Percentiles rank a stretch among this genome's conserved stretches.
Conservation (phyloP, 2,329 filamentous ascomycete genomes). For the Annulohypoxylon truncatum region DNA sequence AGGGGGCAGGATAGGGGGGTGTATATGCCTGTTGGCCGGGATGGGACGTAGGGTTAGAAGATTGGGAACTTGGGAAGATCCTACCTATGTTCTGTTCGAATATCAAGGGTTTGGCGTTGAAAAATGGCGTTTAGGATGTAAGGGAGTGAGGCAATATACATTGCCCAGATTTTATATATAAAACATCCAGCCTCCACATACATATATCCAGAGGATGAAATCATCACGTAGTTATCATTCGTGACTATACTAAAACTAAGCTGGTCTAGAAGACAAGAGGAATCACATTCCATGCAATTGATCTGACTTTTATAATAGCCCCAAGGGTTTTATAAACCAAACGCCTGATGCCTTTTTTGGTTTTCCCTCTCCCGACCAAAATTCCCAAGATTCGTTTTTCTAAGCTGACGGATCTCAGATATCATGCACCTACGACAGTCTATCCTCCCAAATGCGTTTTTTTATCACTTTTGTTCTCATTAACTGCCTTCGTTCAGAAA, state of each 20-base stretch:
- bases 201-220: not conserved
- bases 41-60: slow-evolving; percentile 1
- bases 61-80: not conserved
- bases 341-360: slow-evolving; percentile 24
- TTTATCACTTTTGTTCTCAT: not conserved
- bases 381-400: slow-evolving; percentile 8
- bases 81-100: not conserved
- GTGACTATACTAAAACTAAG: not conserved
- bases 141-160: not conserved
- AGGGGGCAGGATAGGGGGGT: slow-evolving; percentile 39
- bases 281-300: not conserved
- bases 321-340: slow-evolving; percentile 11
- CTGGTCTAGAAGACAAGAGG: not conserved
- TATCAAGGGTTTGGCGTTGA: not conserved
- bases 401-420: slow-evolving; percentile 9
- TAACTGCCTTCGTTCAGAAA: not conserved
- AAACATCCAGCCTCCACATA: no score
- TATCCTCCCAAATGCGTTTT: not conserved
- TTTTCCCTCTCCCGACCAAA: not conserved
- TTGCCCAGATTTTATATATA: not conserved
- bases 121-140: slow-evolving; percentile 11
- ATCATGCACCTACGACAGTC: not conserved
- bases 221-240: not conserved
- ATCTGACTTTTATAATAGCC: slow-evolving; percentile 6
- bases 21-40: slow-evolving; percentile 45